A percentile compares a stretch with the other conserved stretches of the same genome.
These are phyloP conservation scores for Debaryomyces fabryi DNA, from an alignment of 1,139 yeast genomes.

Conservation along the genomic window DNA sequence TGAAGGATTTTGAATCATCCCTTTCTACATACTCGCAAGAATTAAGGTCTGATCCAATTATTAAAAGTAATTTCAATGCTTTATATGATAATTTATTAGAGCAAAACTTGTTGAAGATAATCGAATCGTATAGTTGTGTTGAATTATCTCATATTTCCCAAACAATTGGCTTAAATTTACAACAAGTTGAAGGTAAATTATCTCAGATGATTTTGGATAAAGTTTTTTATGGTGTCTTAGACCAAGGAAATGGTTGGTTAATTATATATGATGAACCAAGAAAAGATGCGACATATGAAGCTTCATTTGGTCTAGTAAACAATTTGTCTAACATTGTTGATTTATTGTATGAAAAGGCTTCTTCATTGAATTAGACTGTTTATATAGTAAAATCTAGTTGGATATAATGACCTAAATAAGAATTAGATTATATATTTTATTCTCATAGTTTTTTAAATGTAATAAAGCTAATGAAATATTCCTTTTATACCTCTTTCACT, in stretches of 20 bases:
- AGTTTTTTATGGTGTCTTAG: constrained; percentile 91
- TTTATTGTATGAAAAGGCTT: constrained; percentile 89
- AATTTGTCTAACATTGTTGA: constrained; percentile 90
- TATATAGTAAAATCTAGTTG: neutral
- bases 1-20: constrained; percentile 86
- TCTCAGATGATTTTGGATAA: constrained; percentile 96
- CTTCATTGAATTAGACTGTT: constrained; percentile 57
- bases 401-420: neutral
- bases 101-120: constrained; percentile 89
- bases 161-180: constrained; percentile 83
- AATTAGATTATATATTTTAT: constrained; percentile 3
- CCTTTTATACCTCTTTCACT: constrained; percentile 40
- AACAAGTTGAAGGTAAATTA: constrained; percentile 91
- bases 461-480: constrained; percentile 23
- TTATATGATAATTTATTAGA: constrained; percentile 91
- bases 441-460: neutral
- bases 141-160: constrained; percentile 88
- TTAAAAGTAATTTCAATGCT: constrained; percentile 89
- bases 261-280: constrained; percentile 88
- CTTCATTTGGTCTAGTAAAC: constrained; percentile 83
- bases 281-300: constrained; percentile 86
- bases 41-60: constrained; percentile 82
- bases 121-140: constrained; percentile 94
- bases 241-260: constrained; percentile 98
- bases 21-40: constrained; percentile 72